Evolutionary conservation across 805 yeast species (phyloP), one percentile per base, ranked within the genome.

Genomic region (Candida namnaoensis): DNA sequence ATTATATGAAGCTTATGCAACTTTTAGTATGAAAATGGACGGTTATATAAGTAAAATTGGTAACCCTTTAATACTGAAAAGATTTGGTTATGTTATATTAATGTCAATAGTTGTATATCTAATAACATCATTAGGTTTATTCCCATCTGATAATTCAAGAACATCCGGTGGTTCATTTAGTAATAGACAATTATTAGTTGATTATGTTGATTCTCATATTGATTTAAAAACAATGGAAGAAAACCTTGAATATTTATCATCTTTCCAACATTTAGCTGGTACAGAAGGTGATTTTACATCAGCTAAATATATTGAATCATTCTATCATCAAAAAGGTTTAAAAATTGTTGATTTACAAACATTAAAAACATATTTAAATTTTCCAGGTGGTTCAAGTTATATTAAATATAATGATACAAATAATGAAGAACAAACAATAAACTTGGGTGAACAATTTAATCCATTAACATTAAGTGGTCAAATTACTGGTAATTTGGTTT

Each of bases 201-300:
- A 65, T 5, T 72, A 73, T 38, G 66, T 83, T 7, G 64, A 65
- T 30, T 58, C 62, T n/a, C 68, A 72, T 36, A 65, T 86, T 28
- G 83, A 78, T 52, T 58, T 68, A 7, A 70, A 74, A 24, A 59
- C 75, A 23, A 66, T 91, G 59, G 80, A 80, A 51, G 80, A 76
- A 37, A 78, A 80, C 47, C 53, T 83, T 43, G 83, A 84, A 49
- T 86, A 85, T 51, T 56, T 88, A 24, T 78, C 90, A 26, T 74
- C 84, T 7, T 77, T 88, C 78, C 88, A 95, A 3, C 97, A 88
- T 57, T 61, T 82, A 48, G 78, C 96, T 0, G 98, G 98, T 4
- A 82, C 97, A 3, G 74, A 78, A 13, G 98, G 95, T 15, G 96
- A 88, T 58, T 60, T 78, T 44, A 73, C 91, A 0, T 62, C 88